Percentiles rank a stretch among this genome's conserved stretches.
These are phyloP conservation scores for Yamadazyma sp. DNA, from an alignment of 805 yeast species.

Conservation along the genomic window DNA sequence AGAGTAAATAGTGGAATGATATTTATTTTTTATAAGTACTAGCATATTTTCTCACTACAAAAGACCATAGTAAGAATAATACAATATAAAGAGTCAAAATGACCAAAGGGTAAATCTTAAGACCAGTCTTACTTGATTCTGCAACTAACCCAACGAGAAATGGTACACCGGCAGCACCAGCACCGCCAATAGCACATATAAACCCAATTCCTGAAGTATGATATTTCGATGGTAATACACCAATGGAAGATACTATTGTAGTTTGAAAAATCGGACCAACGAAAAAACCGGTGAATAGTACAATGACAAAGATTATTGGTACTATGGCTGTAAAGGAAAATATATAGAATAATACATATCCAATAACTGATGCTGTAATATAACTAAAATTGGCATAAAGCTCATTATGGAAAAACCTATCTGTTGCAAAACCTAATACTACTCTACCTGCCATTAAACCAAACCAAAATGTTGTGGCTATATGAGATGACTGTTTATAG, in stretches of 20 bases:
- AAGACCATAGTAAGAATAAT: constrained; percentile 25
- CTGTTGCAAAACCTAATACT: constrained; percentile 51
- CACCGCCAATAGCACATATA: constrained; percentile 76
- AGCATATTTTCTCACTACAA: too few relatives aligned
- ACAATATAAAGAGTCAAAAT: constrained; percentile 22
- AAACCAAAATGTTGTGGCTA: constrained; percentile 51
- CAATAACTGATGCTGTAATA: constrained; percentile 27
- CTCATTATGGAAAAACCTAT: constrained; percentile 45
- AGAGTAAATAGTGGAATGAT: too few relatives aligned
- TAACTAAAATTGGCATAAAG: constrained; percentile 43
- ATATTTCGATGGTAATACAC: constrained; percentile 55
- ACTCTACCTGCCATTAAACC: constrained; percentile 50
- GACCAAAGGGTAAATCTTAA: constrained; percentile 29
- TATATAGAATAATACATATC: constrained; percentile 27
- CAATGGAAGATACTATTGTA: constrained; percentile 60
- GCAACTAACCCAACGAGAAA: constrained; percentile 55
- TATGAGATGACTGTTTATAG: constrained; percentile 40
- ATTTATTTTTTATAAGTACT: too few relatives aligned
- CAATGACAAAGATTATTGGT: constrained; percentile 31
- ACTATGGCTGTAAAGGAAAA: constrained; percentile 24
- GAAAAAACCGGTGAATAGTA: constrained; percentile 43
- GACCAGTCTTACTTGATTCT: constrained; percentile 30
- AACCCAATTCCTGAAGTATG: constrained; percentile 71
- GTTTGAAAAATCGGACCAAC: constrained; percentile 66
- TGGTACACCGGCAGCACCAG: constrained; percentile 78